phyloP scores from a whole-genome alignment of 2,329 filamentous ascomycete species.

The Verticillium alfalfae region DNA sequence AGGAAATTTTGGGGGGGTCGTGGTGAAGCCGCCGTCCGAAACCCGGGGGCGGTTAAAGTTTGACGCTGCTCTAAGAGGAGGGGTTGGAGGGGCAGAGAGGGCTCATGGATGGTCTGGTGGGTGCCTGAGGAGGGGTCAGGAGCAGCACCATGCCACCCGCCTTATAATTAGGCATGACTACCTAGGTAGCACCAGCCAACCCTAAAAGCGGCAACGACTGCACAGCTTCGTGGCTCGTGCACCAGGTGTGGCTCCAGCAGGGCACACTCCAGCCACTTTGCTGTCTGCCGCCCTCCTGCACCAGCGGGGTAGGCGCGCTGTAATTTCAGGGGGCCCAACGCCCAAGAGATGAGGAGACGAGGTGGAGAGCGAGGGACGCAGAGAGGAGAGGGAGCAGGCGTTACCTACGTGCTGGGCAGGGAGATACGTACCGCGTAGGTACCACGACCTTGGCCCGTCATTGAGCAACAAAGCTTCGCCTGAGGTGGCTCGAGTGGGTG shows the following conservation, averaged over 20 bases:
- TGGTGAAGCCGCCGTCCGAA: conserved; percentile 2
- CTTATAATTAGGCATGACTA: too few species aligned
- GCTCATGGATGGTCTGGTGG: too few species aligned
- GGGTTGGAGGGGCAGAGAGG: background rate
- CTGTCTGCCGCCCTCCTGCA: background rate
- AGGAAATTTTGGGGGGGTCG: conserved; percentile 27
- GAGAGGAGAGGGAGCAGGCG: background rate
- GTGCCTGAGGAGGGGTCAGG: too few species aligned
- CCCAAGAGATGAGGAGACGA: background rate
- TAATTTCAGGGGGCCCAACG: background rate
- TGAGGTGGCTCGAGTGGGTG: background rate
- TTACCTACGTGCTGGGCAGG: too few species aligned
- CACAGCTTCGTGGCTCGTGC: background rate
- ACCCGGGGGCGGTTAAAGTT: background rate
- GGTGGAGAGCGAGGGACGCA: background rate
- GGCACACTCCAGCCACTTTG: background rate
- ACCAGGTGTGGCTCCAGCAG: background rate
- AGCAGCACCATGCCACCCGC: too few species aligned
- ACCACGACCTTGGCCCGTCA: background rate
- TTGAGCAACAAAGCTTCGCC: background rate
- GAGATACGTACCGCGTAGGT: too few species aligned
- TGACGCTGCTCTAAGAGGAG: background rate
- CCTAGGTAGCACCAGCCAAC: background rate
- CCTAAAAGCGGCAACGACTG: background rate
- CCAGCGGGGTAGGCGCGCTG: background rate